Base-by-base conservation (phyloP, 2,329 filamentous ascomycete genomes). In the Colletotrichum siamense region DNA sequence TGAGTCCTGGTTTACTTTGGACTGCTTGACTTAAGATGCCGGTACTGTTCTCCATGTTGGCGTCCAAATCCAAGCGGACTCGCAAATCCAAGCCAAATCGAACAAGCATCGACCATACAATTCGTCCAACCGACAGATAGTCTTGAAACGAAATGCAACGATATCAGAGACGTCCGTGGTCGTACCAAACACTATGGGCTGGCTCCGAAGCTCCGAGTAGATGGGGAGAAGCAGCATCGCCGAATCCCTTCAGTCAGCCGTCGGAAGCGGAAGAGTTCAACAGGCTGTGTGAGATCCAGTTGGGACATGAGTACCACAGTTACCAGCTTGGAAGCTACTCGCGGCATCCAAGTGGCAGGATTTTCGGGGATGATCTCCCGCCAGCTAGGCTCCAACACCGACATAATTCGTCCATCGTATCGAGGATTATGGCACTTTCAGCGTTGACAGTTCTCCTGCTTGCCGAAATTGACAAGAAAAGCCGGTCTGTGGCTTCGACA, bases 271-370 rank as follows among this genome's bases (percentile, higher is more conserved):
- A 52, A 4, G 34, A 39, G 22, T 22, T 24, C 22, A n/a, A 5
- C 28, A 62, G 13, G 15, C 8, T 22, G 24, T 8, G 24, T 26
- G 63, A 16, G n/a, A 8, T 13, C 26, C 66, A 22, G 18, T 15
- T 8, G 18, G 15, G 5, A n/a, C 55, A 65, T n/a, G 26, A 64
- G 6, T 76, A 76, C 34, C 26, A 59, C 12, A 65, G 18, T 5
- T 76, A 73, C 24, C 74, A 76, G 59, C 28, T 76, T 13, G 64
- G 70, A 6, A 61, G 71, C 26, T 76, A 76, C 5, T 24, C 71
- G 18, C 39, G 49, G 34, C 13, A 64, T 5, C 59, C 70, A 28
- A 28, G 9, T 8, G 24, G 6, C n/a, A 32, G 24, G 13, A 13
- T 52, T 52, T 52, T 52, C 15, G n/a, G 24, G 57, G 18, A 16